These are phyloP conservation scores for Plantago major DNA, from an alignment of 257 asterid species.

Conservation along the genomic window DNA sequence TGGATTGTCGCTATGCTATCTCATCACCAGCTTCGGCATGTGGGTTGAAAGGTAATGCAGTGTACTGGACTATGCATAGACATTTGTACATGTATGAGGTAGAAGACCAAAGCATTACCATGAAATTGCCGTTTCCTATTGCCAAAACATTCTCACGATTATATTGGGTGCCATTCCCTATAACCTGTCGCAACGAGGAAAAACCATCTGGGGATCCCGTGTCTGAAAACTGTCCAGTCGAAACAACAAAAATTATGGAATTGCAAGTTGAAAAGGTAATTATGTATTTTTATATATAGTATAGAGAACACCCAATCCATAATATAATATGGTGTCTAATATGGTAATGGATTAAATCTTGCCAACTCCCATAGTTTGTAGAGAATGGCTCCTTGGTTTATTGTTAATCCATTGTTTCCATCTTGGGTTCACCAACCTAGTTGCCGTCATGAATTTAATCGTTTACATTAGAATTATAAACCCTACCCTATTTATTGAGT, in stretches of 20 bases:
- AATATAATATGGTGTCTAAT: no score
- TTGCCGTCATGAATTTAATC: no score
- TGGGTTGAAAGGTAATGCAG: constrained; percentile 1
- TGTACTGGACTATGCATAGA: background rate
- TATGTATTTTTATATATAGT: no score
- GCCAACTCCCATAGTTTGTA: no score
- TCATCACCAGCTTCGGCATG: constrained; percentile 10
- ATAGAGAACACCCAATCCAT: no score
- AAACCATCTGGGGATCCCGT: background rate
- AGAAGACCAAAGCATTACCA: background rate
- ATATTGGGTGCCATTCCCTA: background rate
- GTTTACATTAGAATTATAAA: no score
- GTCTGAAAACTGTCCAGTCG: background rate
- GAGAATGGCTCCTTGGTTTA: no score
- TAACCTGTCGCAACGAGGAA: background rate
- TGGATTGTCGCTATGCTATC: background rate
- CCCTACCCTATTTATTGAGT: no score
- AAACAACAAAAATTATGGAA: background rate
- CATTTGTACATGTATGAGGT: background rate
- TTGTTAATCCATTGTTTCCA: no score
- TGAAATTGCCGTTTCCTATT: background rate
- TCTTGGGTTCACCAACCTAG: no score
- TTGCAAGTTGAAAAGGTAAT: background rate
- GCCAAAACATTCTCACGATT: background rate
- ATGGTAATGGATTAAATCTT: no score